Evolutionary conservation across 805 yeast species (phyloP), one percentile per base, ranked within the genome.

Genomic region (Sugiyamaella floridensis): DNA sequence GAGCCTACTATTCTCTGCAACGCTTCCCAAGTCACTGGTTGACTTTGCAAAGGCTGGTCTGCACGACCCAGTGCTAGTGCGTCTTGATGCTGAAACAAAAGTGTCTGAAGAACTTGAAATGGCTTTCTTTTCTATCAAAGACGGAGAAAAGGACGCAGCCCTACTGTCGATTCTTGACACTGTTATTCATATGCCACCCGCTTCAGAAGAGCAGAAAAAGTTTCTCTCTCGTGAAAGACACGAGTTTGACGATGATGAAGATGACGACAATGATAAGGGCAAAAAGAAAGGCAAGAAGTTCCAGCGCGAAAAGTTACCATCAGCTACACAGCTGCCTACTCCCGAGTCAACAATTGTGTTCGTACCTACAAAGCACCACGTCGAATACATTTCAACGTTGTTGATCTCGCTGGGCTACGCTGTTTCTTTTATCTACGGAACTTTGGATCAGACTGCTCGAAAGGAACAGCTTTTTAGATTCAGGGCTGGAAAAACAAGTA

Each of bases 31-130:
- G 55, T 81, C 92, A 0, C 77, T 93, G 60, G 97, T 93, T 22
- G 97, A 92, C 62, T 93, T 93, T 72, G 99, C 99, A 49, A 89
- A 90, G 66, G 98, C 98, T 4, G 99, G 99, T 6, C 76, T 93
- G 47, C 78, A 83, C 2, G 92, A 89, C 64, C 99, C 99, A 0
- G 89, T 88, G 15, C 78, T 93, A 53, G 96, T 93, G 15, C 79
- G 99, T 62, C 74, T 93, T 55, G 99, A 93, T 72, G 84, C 97
- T 2, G 99, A 93, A 63, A 74, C 89, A 10, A 93, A 90, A 63
- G 80, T 93, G 37, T 85, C 96, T 1, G 97, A 90, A 52, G 82
- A 89, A 54, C 78, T 93, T 60, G 95, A 93, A 67, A 86, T 90
- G 95, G 83, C 87, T 2, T 93, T 86, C 61, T 74, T 93, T 56